Evolutionary conservation across 208 protist genomes (phyloP), one percentile per base, ranked within the genome.

Genomic region (Crithidia bombi): DNA sequence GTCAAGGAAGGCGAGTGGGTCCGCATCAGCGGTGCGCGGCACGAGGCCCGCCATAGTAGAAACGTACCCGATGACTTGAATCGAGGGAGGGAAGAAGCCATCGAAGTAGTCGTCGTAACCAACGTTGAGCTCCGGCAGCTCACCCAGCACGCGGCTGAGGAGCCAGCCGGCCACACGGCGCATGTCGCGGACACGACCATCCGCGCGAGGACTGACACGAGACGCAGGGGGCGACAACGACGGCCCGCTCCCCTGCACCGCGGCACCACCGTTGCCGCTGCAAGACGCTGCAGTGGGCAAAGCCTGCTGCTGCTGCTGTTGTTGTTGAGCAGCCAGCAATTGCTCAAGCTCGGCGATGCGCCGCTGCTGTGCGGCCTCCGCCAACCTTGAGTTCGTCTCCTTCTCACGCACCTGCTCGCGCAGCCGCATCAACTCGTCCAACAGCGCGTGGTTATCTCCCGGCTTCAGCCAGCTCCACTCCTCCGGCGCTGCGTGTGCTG

Each of bases 31-130:
- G 0, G 49, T 57, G 44, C 83, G 85, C n/a, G 91, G 85, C 17
- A 88, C 70, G 17, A 96, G 76, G 41, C 85, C 87, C 6, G 85
- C 78, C 91, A 96, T 90, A 10, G 82, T 78, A 14, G 91, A 91
- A 26, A 93, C 82, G 66, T 93, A 96, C 39, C 91, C 91, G 25
- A 96, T 81, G 15, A 94, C 86, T 70, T 92, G 85, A 12, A 96
- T 65, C 12, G 71, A 58, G 0, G 66, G 39, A 14, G 85, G 87
- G 19, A 96, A 78, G 52, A 86, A 85, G 47, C 23, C 15, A 55
- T 96, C 89, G 76, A 94, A 96, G 77, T 94, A 94, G 21, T 86
- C 85, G 73, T 96, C 91, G 79, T 90, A 96, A 44, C 85, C 82
- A 3, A 96, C 82, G 72, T 86, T 91, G 19, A 96, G 65, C 26